phyloP scores from a whole-genome alignment of 176 grass and related monocot species.

The Panicum miliaceum region DNA sequence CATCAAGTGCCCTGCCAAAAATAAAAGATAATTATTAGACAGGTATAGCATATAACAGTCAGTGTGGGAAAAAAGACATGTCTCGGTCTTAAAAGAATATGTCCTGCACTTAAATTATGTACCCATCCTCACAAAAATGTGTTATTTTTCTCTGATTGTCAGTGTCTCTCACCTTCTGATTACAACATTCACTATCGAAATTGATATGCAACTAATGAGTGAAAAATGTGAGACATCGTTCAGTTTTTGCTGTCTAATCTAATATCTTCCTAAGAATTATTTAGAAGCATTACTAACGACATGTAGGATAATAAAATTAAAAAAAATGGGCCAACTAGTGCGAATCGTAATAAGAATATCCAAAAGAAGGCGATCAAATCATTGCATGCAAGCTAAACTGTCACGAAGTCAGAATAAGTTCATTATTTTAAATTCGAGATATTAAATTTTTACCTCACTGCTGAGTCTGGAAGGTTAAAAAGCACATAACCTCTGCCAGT shows the following conservation, averaged over 20 bases:
- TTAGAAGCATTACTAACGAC: background rate
- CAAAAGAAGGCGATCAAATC: background rate
- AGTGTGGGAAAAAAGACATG: background rate
- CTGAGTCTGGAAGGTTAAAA: constrained; percentile 86
- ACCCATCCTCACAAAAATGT: background rate
- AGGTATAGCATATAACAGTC: background rate
- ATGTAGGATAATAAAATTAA: background rate
- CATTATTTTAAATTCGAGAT: constrained; percentile 17
- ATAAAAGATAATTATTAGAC: background rate
- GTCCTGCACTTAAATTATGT: constrained; percentile 5
- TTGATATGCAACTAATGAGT: background rate
- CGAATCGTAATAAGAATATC: background rate
- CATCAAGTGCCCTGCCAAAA: constrained; percentile 76
- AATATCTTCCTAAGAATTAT: constrained; percentile 3
- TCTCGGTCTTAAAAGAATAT: background rate
- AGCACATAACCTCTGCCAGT: constrained; percentile 90
- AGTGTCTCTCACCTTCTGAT: background rate
- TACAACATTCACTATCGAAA: background rate
- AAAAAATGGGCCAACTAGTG: background rate
- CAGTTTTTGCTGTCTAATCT: background rate
- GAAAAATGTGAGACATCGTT: background rate
- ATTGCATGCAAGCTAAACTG: constrained; percentile 6
- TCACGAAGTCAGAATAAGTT: constrained; percentile 10
- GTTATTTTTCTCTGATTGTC: background rate
- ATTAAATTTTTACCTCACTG: constrained; percentile 62